These are phyloP conservation scores for Abeoforma whisleri DNA, from an alignment of 78 protist genomes.

Conservation along the genomic window DNA sequence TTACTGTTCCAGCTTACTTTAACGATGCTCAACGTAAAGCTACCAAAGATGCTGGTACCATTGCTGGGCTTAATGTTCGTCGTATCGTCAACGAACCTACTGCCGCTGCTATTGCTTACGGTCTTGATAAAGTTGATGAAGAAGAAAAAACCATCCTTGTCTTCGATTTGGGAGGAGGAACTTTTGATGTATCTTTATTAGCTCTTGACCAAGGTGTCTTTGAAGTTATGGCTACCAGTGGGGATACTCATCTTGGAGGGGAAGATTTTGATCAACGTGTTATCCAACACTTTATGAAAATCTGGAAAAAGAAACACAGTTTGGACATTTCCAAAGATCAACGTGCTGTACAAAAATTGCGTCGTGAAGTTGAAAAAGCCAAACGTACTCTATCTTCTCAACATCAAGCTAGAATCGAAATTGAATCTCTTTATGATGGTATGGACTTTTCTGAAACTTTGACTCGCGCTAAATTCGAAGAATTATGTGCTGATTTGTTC, in stretches of 20 bases:
- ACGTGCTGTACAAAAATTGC: conserved; percentile 77
- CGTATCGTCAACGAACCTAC: conserved; percentile 96
- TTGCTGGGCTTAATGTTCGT: conserved; percentile 74
- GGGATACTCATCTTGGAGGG: conserved; percentile 98
- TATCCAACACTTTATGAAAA: conserved; percentile 72
- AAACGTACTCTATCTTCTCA: conserved; percentile 82
- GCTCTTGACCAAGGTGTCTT: conserved; percentile 91
- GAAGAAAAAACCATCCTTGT: conserved; percentile 84
- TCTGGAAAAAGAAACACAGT: conserved; percentile 75
- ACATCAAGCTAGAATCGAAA: conserved; percentile 74
- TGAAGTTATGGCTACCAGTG: conserved; percentile 96
- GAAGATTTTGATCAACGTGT: conserved; percentile 96
- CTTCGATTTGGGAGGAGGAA: conserved; percentile 98
- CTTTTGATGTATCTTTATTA: conserved; percentile 96
- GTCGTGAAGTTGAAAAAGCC: conserved; percentile 88
- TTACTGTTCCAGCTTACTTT: conserved; percentile 96
- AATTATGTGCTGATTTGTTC: conserved; percentile 92
- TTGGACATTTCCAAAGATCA: conserved; percentile 50
- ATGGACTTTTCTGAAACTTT: conserved; percentile 83
- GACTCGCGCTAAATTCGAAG: conserved; percentile 98
- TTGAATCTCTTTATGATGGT: conserved; percentile 91
- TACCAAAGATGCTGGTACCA: conserved; percentile 62
- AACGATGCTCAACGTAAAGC: conserved; percentile 74
- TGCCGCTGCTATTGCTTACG: conserved; percentile 92
- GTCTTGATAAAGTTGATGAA: conserved; percentile 60